Base-by-base conservation (phyloP, 2,329 filamentous ascomycete species). In the Fusarium kyushuense region DNA sequence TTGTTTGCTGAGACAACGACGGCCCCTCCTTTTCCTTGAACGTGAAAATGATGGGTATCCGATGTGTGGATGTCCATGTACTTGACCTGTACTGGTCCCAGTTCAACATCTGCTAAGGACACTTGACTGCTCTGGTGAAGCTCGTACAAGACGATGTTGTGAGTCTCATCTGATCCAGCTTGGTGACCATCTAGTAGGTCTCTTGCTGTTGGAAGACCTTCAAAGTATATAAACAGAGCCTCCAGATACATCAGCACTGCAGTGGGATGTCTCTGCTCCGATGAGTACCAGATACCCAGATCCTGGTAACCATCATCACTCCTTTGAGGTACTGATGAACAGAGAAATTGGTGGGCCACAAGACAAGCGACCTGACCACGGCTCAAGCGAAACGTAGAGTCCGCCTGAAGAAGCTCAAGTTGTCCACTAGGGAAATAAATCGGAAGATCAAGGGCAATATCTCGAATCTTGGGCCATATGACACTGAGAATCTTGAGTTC, bases 1-100 rank as follows among this genome's bases (percentile, higher is more conserved):
- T 74, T 77, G 58, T 80, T 80, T 6, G 77, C 74, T 4, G 76
- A 76, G 9, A 79, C 64, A 0, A 79, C 76, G 8, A 73, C 74
- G 5, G 74, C 76, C 3, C 75, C 72, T 8, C 60, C 42, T 8
- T 59, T 53, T 2, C 75, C 71, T 65, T 77, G 75, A 5, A 62
- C 33, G 0, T 68, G 46, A 19, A 69, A 54, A 19, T 71, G 66
- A 47, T 73, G 69, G 2, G 70, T 63, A 13, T 66, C 57, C 1
- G 75, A 76, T 32, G 71, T 76, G 42, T 77, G 75, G 4, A 46
- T 27, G 7, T 71, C 56, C 6, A 74, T 40, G 6, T 69, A 67
- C 10, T 56, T 41, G 5, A 75, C 36, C 1, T 61, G 42, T 0
- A 76, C 46, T 5, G 62, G 35, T 2, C 54, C 48, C 17, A 76